A percentile compares a stretch with the other conserved stretches of the same genome.
These are phyloP conservation scores for Eimeria falciformis DNA, from an alignment of 169 alveolate genomes.

Conservation along the genomic window DNA sequence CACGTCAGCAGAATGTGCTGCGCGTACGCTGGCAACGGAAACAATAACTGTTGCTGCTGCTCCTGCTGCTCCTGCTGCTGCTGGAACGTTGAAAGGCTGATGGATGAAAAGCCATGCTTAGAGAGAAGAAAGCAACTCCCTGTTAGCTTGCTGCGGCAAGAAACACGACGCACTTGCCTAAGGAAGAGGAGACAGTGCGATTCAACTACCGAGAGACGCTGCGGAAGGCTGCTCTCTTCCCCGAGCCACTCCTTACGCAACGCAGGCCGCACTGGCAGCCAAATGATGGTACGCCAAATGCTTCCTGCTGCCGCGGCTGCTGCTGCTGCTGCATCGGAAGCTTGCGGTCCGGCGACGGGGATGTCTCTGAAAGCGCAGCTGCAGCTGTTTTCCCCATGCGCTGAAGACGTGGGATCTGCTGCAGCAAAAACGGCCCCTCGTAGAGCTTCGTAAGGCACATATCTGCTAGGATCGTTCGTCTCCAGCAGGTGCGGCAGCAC, in stretches of 20 bases:
- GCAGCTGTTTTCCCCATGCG: neutral
- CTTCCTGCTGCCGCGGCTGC: neutral
- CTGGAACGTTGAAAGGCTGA: neutral
- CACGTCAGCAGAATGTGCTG: slow-evolving; percentile 41
- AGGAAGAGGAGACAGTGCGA: slow-evolving; percentile 52
- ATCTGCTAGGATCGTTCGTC: neutral
- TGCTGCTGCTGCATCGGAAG: neutral
- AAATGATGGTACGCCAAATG: slow-evolving; percentile 66
- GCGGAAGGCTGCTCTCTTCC: slow-evolving; percentile 27
- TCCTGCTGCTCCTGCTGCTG: neutral
- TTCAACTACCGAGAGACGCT: slow-evolving; percentile 36
- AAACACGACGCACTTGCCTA: slow-evolving; percentile 15
- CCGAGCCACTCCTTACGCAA: neutral
- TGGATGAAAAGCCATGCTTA: neutral
- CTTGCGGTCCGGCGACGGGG: neutral
- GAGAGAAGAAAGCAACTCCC: slow-evolving; percentile 25
- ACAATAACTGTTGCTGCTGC: slow-evolving; percentile 9
- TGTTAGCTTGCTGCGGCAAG: slow-evolving; percentile 24
- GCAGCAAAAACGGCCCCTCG: slow-evolving; percentile 25
- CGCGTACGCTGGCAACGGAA: slow-evolving; percentile 17
- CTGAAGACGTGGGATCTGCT: neutral
- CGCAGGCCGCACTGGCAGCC: slow-evolving; percentile 73
- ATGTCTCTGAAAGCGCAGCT: neutral
- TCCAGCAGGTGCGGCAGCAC: slow-evolving; percentile 75
- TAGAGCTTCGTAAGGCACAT: slow-evolving; percentile 50